These are phyloP conservation scores for Chloranthus sessilifolius DNA, from an alignment of 164 flowering plant species.

Conservation along the genomic window DNA sequence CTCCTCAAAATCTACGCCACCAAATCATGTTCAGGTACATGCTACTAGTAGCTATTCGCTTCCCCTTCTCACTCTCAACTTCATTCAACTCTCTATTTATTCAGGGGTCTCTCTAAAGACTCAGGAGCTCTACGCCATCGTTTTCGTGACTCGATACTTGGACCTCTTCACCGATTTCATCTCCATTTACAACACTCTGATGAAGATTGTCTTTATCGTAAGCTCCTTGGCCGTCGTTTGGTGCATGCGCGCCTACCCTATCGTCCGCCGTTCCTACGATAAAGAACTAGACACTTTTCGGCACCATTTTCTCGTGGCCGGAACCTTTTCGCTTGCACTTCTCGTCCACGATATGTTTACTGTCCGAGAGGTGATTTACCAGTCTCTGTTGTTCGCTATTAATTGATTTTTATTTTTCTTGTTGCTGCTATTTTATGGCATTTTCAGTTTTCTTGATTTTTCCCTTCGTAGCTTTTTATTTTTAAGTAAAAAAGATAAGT, in stretches of 20 bases:
- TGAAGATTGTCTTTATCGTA: conserved; percentile 81
- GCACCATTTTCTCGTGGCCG: conserved; percentile 47
- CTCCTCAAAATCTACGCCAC: conserved; percentile 93
- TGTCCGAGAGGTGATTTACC: conserved; percentile 53
- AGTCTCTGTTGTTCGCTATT: neutral
- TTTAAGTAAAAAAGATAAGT: too few relatives aligned
- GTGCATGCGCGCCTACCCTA: conserved; percentile 67
- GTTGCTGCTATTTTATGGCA: neutral
- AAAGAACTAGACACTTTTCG: conserved; percentile 76
- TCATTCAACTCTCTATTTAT: neutral
- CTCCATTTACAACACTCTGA: conserved; percentile 71
- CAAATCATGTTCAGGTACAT: conserved; percentile 77
- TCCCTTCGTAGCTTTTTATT: neutral
- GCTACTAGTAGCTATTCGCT: neutral
- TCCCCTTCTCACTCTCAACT: neutral
- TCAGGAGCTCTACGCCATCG: conserved; percentile 78
- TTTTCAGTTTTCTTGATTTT: neutral
- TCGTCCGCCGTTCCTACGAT: conserved; percentile 65
- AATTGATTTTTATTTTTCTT: neutral
- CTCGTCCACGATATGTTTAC: conserved; percentile 65
- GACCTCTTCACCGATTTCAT: conserved; percentile 78
- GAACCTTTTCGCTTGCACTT: conserved; percentile 47
- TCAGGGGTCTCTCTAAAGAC: conserved; percentile 91
- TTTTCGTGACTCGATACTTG: conserved; percentile 74
- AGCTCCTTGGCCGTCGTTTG: conserved; percentile 76